These are phyloP conservation scores for Saccharum officinarum DNA, from an alignment of 176 grass and related monocot genomes.

Conservation along the genomic window DNA sequence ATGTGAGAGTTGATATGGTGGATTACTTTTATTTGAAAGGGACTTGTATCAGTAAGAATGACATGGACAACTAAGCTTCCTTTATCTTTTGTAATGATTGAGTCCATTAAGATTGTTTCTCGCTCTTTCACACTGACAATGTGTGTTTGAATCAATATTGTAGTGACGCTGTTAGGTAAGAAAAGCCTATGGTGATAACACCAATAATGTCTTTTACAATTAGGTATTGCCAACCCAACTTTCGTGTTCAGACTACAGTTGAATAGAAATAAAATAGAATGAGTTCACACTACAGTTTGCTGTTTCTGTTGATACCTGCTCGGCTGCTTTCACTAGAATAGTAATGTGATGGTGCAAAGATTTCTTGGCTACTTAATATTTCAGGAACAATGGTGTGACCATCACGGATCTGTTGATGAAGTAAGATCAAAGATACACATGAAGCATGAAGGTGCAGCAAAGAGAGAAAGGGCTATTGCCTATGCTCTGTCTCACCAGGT, in stretches of 20 bases:
- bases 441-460: conserved; percentile 66
- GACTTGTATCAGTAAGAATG: conserved; percentile 30
- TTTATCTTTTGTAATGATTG: conserved; percentile 35
- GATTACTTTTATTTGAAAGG: conserved; percentile 36
- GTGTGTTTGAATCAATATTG: conserved; percentile 33
- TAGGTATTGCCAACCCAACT: background rate
- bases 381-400: conserved; percentile 80
- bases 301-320: background rate
- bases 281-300: background rate
- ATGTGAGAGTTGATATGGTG: conserved; percentile 20
- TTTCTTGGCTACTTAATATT: background rate
- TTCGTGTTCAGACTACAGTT: conserved; percentile 2
- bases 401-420: conserved; percentile 56
- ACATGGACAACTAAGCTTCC: conserved; percentile 29
- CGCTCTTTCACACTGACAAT: conserved; percentile 17
- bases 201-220: conserved; percentile 10
- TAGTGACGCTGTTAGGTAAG: conserved; percentile 42
- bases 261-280: background rate
- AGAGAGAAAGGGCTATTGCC: conserved; percentile 67
- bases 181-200: conserved; percentile 31
- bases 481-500: conserved; percentile 79
- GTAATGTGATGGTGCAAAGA: background rate
- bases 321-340: background rate
- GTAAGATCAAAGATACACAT: conserved; percentile 68
- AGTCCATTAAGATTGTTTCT: conserved; percentile 27